Conservation (phyloP, 164 flowering plant species). For the Litsea cubeba region DNA sequence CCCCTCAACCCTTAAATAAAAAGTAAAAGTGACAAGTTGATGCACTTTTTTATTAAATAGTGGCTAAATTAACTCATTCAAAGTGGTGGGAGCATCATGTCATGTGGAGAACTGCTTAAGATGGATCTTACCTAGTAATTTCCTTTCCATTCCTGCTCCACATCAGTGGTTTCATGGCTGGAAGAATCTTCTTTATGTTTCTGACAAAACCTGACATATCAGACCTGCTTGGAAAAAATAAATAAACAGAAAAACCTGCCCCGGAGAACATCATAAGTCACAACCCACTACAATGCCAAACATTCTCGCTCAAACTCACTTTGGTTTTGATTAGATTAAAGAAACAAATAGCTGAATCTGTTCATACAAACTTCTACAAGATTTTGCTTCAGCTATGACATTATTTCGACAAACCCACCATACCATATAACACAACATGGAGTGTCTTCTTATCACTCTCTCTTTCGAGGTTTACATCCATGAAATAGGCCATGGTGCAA, state of each 20-base stretch:
- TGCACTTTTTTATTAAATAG: conserved; percentile 2
- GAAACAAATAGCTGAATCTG: conserved; percentile 8
- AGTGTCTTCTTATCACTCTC: conserved; percentile 1
- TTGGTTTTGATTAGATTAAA: conserved; percentile 1
- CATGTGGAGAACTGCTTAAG: conserved; percentile 8
- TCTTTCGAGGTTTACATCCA: conserved; percentile 2
- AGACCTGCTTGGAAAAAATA: conserved; percentile 2
- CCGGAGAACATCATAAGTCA: background rate
- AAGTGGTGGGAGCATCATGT: conserved; percentile 10
- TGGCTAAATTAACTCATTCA: background rate
- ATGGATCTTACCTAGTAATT: conserved; percentile 12
- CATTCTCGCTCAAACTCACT: background rate
- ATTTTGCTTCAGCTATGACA: conserved; percentile 2
- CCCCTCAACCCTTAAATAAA: background rate
- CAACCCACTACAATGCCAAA: conserved; percentile 6
- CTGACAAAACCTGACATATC: conserved; percentile 24
- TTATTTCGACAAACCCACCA: conserved; percentile 10
- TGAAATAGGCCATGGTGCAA: conserved; percentile 12
- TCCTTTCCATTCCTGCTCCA: conserved; percentile 11
- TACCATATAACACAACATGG: conserved; percentile 8
- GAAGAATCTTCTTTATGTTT: conserved; percentile 26
- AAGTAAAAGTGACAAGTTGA: background rate
- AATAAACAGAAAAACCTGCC: conserved; percentile 9
- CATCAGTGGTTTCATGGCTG: conserved; percentile 20
- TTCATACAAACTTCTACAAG: conserved; percentile 12